phyloP scores from a whole-genome alignment of 768 basidiomycete genomes.

The Pseudohyphozyma bogoriensis region DNA sequence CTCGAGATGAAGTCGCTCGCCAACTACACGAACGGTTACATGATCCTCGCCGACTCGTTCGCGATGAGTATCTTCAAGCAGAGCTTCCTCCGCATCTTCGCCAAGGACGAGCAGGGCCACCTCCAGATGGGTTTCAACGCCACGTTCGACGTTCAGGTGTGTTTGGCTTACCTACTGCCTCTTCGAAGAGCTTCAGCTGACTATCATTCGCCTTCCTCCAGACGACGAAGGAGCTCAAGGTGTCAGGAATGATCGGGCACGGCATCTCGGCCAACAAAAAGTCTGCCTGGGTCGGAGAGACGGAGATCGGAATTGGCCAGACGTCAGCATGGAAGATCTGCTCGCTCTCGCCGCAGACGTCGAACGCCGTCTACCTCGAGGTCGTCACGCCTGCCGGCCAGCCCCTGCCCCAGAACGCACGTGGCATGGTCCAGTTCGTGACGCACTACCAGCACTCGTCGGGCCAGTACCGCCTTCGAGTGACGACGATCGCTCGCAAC shows the following conservation, averaged over 20 bases:
- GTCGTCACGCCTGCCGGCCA: slow-evolving; percentile 96
- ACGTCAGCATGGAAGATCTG: slow-evolving; percentile 99
- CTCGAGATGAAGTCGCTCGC: slow-evolving; percentile 94
- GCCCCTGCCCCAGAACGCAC: slow-evolving; percentile 66
- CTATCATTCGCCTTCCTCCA: slow-evolving; percentile 38
- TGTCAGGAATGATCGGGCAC: slow-evolving; percentile 94
- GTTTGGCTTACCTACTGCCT: slow-evolving; percentile 5
- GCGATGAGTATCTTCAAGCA: slow-evolving; percentile 98
- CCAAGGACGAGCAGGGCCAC: slow-evolving; percentile 82
- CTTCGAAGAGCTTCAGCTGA: background rate
- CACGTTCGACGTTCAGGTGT: slow-evolving; percentile 91
- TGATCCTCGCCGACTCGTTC: slow-evolving; percentile 93
- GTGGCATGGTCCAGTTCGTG: slow-evolving; percentile 93
- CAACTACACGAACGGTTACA: slow-evolving; percentile 92
- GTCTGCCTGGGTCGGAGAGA: slow-evolving; percentile 91
- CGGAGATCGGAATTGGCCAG: slow-evolving; percentile 96
- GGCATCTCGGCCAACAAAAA: slow-evolving; percentile 97
- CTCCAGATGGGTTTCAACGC: slow-evolving; percentile 98
- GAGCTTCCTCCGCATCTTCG: slow-evolving; percentile 83
- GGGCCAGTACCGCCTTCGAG: slow-evolving; percentile 86
- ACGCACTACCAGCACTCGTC: slow-evolving; percentile 97
- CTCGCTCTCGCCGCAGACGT: slow-evolving; percentile 72
- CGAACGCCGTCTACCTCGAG: slow-evolving; percentile 91
- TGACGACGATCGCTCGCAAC: slow-evolving; percentile 95
- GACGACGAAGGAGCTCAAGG: slow-evolving; percentile 98